Base-by-base conservation (phyloP, 176 grass and related monocot species). In the Guadua angustifolia region DNA sequence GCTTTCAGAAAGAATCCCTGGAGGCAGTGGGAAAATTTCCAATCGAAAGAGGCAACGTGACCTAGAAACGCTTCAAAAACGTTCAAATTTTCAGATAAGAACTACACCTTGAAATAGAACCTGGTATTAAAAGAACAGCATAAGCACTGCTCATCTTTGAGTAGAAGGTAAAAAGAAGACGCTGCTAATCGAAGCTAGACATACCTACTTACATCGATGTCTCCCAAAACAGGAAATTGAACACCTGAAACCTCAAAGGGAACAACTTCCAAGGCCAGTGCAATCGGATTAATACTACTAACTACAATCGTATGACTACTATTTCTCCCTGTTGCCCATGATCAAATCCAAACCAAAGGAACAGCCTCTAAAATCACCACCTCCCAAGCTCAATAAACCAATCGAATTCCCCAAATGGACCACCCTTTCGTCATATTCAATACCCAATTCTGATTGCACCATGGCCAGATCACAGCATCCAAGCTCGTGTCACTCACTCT, bases 1-100 rank as follows among this genome's bases (percentile, higher is more conserved):
- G 59, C 67, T 84, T 83, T 84, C 58, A 82, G 79, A 4, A 58
- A 84, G 22, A 84, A 79, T 42, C 16, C 49, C 53, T 73, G 47
- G 33, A 79, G 18, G 47, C 67, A 64, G 77, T 36, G 66, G 71
- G 11, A 39, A 40, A 73, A 7, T 18, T 66, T 8, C 47, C 32
- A 49, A 78, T 56, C 24, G 21, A 25, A 68, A 74, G 43, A 61
- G 60, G 29, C 39, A 57, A 42, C 55, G 62, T 52, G 60, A n/a
- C 33, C 26, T 87, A 77, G 26, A 67, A 78, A 55, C 14, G 24
- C 45, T 35, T 16, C 42, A 45, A 13, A 14, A 64, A 64, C 47
- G 21, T 79, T 57, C 14, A 47, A 25, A 26, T 46, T 65, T 73
- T 63, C 59, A 74, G 32, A 49, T 5, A 40, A 40, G 8, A 58